These are phyloP conservation scores for Chalara sp. DNA, from an alignment of 2,329 filamentous ascomycete genomes.

Conservation along the genomic window DNA sequence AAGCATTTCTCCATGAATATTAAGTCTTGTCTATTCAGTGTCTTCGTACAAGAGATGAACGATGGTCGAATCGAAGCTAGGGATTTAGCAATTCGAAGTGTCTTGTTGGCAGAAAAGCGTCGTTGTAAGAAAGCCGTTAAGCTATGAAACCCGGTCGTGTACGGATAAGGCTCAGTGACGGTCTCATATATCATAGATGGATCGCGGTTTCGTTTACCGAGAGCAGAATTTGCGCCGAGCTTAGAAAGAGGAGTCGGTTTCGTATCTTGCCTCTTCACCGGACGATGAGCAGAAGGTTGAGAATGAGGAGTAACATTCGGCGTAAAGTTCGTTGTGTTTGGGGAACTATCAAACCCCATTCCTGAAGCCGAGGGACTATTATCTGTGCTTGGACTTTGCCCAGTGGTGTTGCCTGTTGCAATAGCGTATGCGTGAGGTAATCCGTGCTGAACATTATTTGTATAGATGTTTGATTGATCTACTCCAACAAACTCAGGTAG, in stretches of 20 bases:
- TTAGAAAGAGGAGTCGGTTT: conserved; percentile 17
- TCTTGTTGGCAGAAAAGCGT: conserved; percentile 71
- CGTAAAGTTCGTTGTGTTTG: conserved; percentile 31
- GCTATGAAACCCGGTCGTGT: conserved; percentile 84
- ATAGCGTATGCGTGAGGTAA: conserved; percentile 61
- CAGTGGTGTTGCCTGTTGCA: conserved; percentile 53
- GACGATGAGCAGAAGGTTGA: conserved; percentile 12
- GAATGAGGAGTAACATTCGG: conserved; percentile 15
- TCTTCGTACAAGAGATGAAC: conserved; percentile 85
- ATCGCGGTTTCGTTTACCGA: conserved; percentile 56
- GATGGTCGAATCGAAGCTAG: conserved; percentile 86
- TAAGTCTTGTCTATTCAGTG: conserved; percentile 80
- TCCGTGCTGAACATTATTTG: conserved; percentile 50
- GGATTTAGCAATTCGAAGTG: conserved; percentile 76
- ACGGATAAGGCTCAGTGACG: conserved; percentile 86
- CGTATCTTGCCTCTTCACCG: conserved; percentile 23
- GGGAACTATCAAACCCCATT: conserved; percentile 49
- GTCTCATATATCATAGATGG: conserved; percentile 82
- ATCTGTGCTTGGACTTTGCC: conserved; percentile 59
- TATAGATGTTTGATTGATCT: conserved; percentile 32
- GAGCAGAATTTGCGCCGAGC: conserved; percentile 22
- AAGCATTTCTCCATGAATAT: conserved; percentile 98
- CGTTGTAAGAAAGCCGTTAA: conserved; percentile 74
- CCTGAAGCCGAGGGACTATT: conserved; percentile 51
- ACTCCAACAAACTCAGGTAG: conserved; percentile 47